phyloP scores from a whole-genome alignment of 352 stramenopile species.

The Globisporangium irregulare region DNA sequence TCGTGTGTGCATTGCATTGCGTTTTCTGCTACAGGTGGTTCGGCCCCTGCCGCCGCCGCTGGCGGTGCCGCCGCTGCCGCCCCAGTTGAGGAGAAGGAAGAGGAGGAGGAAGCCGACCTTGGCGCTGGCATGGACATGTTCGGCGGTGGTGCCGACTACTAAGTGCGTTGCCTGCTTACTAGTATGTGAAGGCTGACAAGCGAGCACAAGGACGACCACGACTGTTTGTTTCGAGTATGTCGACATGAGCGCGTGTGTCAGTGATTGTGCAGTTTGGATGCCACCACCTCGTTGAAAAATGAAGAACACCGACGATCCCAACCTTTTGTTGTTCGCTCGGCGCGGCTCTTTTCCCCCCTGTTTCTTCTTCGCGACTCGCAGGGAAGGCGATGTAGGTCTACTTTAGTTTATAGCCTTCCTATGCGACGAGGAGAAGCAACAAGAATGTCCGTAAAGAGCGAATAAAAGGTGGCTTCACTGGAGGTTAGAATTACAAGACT shows the following conservation, averaged over 20 bases:
- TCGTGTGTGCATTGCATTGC: conserved; percentile 3
- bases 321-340: conserved; percentile 8
- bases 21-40: conserved; percentile 35
- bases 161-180: conserved; percentile 25
- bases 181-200: conserved; percentile 11
- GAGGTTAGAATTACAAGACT: conserved; percentile 20
- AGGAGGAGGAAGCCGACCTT: conserved; percentile 87
- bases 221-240: conserved; percentile 3
- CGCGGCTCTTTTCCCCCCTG: not conserved
- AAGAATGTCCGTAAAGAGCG: conserved; percentile 41
- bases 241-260: not conserved
- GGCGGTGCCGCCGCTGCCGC: conserved; percentile 43
- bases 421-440: conserved; percentile 9
- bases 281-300: conserved; percentile 9
- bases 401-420: conserved; percentile 36
- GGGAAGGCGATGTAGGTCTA: conserved; percentile 21
- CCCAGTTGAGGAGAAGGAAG: conserved; percentile 72
- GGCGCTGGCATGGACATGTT: conserved; percentile 86
- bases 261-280: not conserved
- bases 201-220: not conserved
- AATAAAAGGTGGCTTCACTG: conserved; percentile 81
- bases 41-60: conserved; percentile 48
- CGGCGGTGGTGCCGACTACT: conserved; percentile 84
- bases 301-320: conserved; percentile 16
- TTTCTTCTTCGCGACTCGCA: conserved; percentile 1